Evolutionary conservation across 306 rosid genomes (phyloP).

Genomic region (Cicer cuneatum): DNA sequence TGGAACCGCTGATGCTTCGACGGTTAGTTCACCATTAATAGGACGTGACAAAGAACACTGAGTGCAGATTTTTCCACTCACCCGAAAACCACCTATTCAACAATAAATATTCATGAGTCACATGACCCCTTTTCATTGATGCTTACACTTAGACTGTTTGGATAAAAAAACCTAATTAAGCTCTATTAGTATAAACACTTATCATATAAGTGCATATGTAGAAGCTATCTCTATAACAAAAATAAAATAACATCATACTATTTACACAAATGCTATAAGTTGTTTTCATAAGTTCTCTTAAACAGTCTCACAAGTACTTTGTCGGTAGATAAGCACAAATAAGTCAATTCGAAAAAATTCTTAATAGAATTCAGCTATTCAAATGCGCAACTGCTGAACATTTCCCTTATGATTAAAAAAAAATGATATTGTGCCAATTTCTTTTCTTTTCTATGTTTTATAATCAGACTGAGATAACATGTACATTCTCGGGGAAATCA

Average conservation of each 20-base stretch:
- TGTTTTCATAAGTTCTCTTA: neutral
- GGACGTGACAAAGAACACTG: slow-evolving; percentile 78
- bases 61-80: slow-evolving; percentile 83
- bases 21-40: slow-evolving; percentile 78
- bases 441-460: neutral
- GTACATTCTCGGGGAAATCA: slow-evolving; percentile 29
- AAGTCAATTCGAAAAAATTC: neutral
- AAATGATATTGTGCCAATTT: neutral
- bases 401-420: slow-evolving; percentile 16
- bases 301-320: neutral
- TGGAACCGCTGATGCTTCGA: slow-evolving; percentile 89
- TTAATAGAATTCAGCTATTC: slow-evolving; percentile 25
- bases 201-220: neutral
- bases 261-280: neutral
- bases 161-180: neutral
- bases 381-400: slow-evolving; percentile 7
- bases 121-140: slow-evolving; percentile 23
- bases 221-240: neutral
- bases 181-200: neutral
- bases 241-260: neutral
- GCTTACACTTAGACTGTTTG: neutral
- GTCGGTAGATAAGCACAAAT: neutral
- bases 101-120: slow-evolving; percentile 41
- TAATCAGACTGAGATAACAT: neutral
- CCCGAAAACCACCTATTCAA: slow-evolving; percentile 83